A percentile compares a stretch with the other conserved stretches of the same genome.
phyloP scores from a whole-genome alignment of 2,329 filamentous ascomycete species.

The Magnaporthales sp. region DNA sequence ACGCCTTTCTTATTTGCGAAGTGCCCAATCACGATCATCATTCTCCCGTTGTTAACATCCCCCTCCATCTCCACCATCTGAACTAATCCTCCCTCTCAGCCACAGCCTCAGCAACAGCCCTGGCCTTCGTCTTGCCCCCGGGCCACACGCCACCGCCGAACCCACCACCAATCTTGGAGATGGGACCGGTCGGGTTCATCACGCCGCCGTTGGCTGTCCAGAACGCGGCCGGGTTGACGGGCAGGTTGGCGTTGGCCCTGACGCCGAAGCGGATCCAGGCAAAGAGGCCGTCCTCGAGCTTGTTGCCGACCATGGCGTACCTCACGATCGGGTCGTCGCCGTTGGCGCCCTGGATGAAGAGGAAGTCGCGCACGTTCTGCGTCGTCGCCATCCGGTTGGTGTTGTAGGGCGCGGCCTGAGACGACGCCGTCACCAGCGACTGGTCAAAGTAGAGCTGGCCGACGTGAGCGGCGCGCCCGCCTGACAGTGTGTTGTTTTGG shows the following conservation, averaged over 20 bases:
- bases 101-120: constrained; percentile 25
- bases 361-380: constrained; percentile 39
- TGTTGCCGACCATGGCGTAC: constrained; percentile 46
- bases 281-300: constrained; percentile 39
- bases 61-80: no score
- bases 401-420: constrained; percentile 35
- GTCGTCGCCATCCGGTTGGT: constrained; percentile 32
- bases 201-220: constrained; percentile 10
- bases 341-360: constrained; percentile 34
- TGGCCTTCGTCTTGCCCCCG: constrained; percentile 24
- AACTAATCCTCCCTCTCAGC: constrained; percentile 6
- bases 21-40: no score
- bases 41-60: no score
- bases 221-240: constrained; percentile 11
- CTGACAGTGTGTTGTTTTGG: constrained; percentile 46
- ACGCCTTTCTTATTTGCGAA: no score
- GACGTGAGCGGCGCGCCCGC: constrained; percentile 42
- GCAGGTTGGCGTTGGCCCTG: constrained; percentile 19
- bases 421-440: constrained; percentile 38
- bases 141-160: constrained; percentile 10
- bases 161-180: constrained; percentile 7
- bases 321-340: constrained; percentile 50
- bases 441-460: constrained; percentile 55
- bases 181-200: constrained; percentile 11
- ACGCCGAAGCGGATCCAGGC: constrained; percentile 45